phyloP scores from a whole-genome alignment of 2,329 filamentous ascomycete genomes.

The Fragosphaeria purpurea region DNA sequence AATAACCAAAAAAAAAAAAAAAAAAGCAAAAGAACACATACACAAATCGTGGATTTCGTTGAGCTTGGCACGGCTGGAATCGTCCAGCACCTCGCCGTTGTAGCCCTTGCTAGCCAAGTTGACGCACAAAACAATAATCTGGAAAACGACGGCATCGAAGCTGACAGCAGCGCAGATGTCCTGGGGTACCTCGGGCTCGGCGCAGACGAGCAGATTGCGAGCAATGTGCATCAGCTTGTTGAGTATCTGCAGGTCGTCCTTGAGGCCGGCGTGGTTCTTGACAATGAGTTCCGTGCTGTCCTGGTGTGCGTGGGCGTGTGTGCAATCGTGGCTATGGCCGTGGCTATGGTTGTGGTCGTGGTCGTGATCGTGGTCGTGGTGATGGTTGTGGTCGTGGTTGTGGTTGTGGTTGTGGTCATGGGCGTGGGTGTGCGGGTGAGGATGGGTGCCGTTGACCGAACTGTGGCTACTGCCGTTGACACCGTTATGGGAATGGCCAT shows the following conservation, averaged over 20 bases:
- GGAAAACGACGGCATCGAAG: constrained; percentile 57
- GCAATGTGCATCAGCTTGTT: constrained; percentile 61
- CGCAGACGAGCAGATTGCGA: constrained; percentile 53
- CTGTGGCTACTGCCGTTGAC: neutral
- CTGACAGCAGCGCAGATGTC: constrained; percentile 55
- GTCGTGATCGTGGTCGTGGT: neutral
- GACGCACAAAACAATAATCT: constrained; percentile 54
- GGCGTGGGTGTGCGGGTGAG: constrained; percentile 28
- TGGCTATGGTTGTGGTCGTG: constrained; percentile 41
- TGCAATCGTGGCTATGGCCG: neutral
- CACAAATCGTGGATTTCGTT: constrained; percentile 56
- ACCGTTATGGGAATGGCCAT: neutral
- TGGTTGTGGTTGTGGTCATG: neutral
- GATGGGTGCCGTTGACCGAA: neutral
- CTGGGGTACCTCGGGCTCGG: constrained; percentile 54
- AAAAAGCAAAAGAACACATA: constrained; percentile 25
- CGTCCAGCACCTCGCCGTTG: constrained; percentile 53
- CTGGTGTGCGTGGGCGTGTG: constrained; percentile 20
- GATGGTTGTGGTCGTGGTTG: neutral
- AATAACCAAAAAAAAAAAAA: neutral
- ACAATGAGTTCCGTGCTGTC: constrained; percentile 54
- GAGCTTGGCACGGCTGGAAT: constrained; percentile 44
- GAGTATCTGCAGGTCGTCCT: constrained; percentile 52
- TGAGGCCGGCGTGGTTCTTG: constrained; percentile 50
- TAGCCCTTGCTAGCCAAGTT: constrained; percentile 60